phyloP scores from a whole-genome alignment of 306 rosid genomes.

The Vigna unguiculata region DNA sequence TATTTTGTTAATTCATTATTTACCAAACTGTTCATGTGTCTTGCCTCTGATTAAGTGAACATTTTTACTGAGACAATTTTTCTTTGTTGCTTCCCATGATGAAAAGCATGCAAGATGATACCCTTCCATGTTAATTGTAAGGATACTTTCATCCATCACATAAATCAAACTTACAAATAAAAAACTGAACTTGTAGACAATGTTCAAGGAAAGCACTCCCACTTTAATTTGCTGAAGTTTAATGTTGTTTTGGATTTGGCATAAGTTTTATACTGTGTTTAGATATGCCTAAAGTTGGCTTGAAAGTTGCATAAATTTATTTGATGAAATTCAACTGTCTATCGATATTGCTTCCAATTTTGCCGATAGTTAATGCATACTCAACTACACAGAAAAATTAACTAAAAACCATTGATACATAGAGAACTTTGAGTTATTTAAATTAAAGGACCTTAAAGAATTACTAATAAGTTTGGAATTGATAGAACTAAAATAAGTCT shows the following conservation, averaged over 20 bases:
- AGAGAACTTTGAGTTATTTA: no score
- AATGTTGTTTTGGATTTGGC: no score
- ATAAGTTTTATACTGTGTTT: neutral
- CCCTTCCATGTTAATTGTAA: neutral
- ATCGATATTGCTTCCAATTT: no score
- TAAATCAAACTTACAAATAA: no score
- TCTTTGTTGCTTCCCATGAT: neutral
- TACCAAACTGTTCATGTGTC: conserved; percentile 10
- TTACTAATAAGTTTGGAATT: neutral
- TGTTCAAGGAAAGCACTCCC: neutral
- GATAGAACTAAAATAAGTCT: neutral
- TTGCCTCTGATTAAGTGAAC: neutral
- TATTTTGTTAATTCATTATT: conserved; percentile 38
- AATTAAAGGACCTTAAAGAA: neutral
- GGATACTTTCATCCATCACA: neutral
- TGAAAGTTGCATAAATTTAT: no score
- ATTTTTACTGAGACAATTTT: neutral
- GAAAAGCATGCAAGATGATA: neutral
- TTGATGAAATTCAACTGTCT: no score
- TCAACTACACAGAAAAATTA: no score
- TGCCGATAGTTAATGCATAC: no score
- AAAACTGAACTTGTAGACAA: neutral
- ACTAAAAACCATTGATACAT: no score
- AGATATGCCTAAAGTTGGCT: neutral
- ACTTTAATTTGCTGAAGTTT: neutral